A percentile compares a stretch with the other conserved stretches of the same genome.
Conservation (phyloP, 306 rosid species). For the Sicyos baderoa region DNA sequence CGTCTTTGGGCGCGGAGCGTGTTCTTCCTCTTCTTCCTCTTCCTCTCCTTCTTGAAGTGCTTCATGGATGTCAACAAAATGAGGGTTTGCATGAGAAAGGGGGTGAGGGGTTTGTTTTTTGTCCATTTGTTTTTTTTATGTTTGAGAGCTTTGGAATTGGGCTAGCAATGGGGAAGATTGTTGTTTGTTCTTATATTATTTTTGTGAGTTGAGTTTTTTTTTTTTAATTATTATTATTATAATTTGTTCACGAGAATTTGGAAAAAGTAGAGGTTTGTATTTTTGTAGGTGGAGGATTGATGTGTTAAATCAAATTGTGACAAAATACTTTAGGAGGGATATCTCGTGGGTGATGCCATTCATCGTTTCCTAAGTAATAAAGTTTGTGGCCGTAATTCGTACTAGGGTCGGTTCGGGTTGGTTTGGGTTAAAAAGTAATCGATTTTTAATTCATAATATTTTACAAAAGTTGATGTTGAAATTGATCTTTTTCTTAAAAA, state of each 20-base stretch:
- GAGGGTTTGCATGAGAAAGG: constrained; percentile 24
- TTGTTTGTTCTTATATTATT: background rate
- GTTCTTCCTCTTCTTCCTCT: constrained; percentile 32
- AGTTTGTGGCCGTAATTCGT: background rate
- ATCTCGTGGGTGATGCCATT: constrained; percentile 28
- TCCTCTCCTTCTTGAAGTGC: constrained; percentile 39
- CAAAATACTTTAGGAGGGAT: constrained; percentile 28
- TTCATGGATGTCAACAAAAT: constrained; percentile 55
- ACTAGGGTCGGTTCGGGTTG: background rate
- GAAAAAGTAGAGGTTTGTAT: background rate
- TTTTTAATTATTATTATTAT: background rate
- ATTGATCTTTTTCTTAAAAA: too few species aligned
- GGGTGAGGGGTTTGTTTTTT: constrained; percentile 21
- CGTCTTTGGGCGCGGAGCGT: too few species aligned
- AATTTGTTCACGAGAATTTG: constrained; percentile 24
- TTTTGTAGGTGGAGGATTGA: constrained; percentile 21
- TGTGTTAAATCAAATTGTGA: constrained; percentile 21
- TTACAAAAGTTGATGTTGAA: background rate
- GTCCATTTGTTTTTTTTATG: constrained; percentile 31
- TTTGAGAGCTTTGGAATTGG: background rate
- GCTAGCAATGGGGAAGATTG: background rate
- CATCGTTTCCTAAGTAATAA: background rate
- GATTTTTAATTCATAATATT: background rate
- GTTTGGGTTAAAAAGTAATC: background rate
- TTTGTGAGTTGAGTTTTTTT: background rate